Base-by-base conservation (phyloP, 2,329 filamentous ascomycete species). In the Phoma sp. region DNA sequence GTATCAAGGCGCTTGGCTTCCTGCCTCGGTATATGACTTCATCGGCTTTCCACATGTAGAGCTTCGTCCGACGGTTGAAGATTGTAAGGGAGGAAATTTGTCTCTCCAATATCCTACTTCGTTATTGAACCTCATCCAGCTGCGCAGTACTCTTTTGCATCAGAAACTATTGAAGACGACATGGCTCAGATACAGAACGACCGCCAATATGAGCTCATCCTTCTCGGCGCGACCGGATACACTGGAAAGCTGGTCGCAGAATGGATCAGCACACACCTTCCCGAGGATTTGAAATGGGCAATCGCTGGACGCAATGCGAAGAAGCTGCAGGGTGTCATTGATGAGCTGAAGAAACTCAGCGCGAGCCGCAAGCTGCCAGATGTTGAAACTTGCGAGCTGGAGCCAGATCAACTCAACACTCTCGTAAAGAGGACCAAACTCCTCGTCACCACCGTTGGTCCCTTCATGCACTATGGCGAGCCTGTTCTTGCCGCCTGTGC, bases 231-330 rank as follows among this genome's bases (percentile, higher is more conserved):
- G 9, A 88, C 83, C 72, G 93, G 93, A 25, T 96, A 96, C 76
- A 97, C 93, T 0, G 93, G 93, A 35, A 88, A 85, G 62, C 82
- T 90, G 63, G 87, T 87, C 2, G 88, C 88, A 25, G 88, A 96
- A 73, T 86, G 95, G 74, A 88, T 96, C 67, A 82, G 86, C 47
- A 82, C 82, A 13, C 78, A 85, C 61, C 80, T 92, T 1, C 89
- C 92, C 0, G 91, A 89, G 17, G 85, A 91, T 71, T 75, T 96
- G 58, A 92, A 86, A 79, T 97, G 93, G 93, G 93, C 91, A 13
- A 81, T 97, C 51, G 91, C 92, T 40, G 93, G 93, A 27, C 89
- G 93, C 24, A 93, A 90, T n/a, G 79, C 82, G 43, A 78, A 81
- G 43, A 96, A 96, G 74, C 82, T 98, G 4, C 83, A 89, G 62